phyloP scores from a whole-genome alignment of 768 basidiomycete species.

The Leccinum rimulosum region DNA sequence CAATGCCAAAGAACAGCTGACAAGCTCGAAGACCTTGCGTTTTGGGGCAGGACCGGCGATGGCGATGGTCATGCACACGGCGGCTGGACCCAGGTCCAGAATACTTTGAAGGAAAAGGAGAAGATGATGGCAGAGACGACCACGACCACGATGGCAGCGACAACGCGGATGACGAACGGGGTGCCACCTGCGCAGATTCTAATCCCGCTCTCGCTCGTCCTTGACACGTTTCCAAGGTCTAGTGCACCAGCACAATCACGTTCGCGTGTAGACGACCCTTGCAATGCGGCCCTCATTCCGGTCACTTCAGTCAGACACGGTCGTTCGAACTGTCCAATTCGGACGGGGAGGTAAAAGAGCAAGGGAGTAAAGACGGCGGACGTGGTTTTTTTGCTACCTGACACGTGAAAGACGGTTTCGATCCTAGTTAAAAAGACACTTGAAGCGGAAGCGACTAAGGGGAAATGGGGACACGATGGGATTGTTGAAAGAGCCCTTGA shows the following conservation, averaged over 20 bases:
- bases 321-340: not conserved
- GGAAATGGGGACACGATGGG: slow-evolving; percentile 10
- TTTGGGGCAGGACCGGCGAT: not conserved
- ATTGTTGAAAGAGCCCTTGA: slow-evolving; percentile 6
- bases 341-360: not conserved
- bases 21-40: not conserved
- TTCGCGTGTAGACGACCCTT: not conserved
- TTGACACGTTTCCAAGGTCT: not conserved
- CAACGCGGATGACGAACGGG: not conserved
- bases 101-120: not conserved
- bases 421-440: not conserved
- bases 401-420: not conserved
- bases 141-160: not conserved
- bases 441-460: slow-evolving; percentile 6
- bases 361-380: not conserved
- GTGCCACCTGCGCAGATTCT: not conserved
- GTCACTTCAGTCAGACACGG: not conserved
- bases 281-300: not conserved
- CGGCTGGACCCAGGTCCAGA: not conserved
- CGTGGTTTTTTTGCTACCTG: not conserved
- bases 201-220: slow-evolving; percentile 3
- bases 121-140: not conserved
- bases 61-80: not conserved
- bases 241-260: not conserved
- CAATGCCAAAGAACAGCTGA: not conserved